Base-by-base conservation (phyloP, 2,329 filamentous ascomycete species). In the Xylaria multiplex region DNA sequence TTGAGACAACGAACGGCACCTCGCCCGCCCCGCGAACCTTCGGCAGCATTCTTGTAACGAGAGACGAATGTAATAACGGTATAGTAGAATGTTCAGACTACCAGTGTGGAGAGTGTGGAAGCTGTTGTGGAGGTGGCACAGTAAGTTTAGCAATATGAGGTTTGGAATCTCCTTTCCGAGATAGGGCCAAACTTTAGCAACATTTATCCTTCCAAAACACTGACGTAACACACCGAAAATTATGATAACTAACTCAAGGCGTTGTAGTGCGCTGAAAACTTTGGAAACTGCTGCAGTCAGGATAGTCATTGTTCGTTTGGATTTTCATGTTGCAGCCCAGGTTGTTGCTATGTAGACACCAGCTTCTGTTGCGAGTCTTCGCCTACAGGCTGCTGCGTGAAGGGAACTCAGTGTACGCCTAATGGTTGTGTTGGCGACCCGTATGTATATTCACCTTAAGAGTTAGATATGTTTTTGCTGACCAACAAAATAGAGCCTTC, bases 91-190 rank as follows among this genome's bases (percentile, higher is more conserved):
- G 49, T 14, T 19, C 24, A 46, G 50, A 48, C 16, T 54, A 46
- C 32, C 48, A 61, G 30, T 54, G 49, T 35, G 58, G 54, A n/a
- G 2, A 48, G 2, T 54, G 49, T 11, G 49, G 58, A 54, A 61
- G 58, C 19, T 61, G 48, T n/a, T 61, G 58, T 61, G 58, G 32
- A 59, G 56, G 30, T 24, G 43, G 56, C n/a, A 49, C n/a, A n/a
- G 50, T 53, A 53, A 22, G 50, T 6, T 40, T 37, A 5, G 32
- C 1, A 35, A n/a, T 13, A 13, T 19, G 2, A 19, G 14, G 16
- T 6, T 13, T 40, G 14, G 8, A 13, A 13, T 9, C 3, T 40
- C 11, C 9, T 40, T 40, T 40, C 13, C 37, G 14, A 9, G 11
- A 9, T 40, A 14, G 37, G 13, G 3, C 37, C 9, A 13, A 13